These are phyloP conservation scores for Trichocladium antarcticum DNA, from an alignment of 495 filamentous ascomycete species.

Conservation along the genomic window DNA sequence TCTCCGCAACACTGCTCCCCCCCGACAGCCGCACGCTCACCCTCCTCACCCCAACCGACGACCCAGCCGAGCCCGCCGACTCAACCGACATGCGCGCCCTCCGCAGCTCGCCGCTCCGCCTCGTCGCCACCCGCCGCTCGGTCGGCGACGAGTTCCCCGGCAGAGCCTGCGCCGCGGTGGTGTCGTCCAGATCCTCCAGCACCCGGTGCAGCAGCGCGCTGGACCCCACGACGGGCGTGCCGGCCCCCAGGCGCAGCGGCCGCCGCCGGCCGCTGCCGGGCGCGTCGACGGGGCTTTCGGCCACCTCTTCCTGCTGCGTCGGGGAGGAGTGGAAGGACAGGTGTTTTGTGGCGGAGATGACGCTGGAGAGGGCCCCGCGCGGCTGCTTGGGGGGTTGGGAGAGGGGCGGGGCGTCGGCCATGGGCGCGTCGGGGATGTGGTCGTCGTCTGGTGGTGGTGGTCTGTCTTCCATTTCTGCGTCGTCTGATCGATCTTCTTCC, in stretches of 20 bases:
- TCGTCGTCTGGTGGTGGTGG: too few species aligned
- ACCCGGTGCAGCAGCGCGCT: constrained; percentile 24
- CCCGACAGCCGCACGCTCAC: constrained; percentile 9
- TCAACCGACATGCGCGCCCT: background rate
- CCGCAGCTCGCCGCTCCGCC: constrained; percentile 2
- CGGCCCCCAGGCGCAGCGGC: constrained; percentile 19
- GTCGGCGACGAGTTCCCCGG: constrained; percentile 32
- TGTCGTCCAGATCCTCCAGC: constrained; percentile 16
- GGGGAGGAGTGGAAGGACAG: constrained; percentile 4
- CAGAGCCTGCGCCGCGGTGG: background rate
- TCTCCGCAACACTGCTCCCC: constrained; percentile 2
- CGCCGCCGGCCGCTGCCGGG: constrained; percentile 37
- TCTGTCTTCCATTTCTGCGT: background rate
- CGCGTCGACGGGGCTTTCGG: constrained; percentile 38
- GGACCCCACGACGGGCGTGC: constrained; percentile 17
- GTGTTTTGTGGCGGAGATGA: constrained; percentile 7
- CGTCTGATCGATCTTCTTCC: background rate
- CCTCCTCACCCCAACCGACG: background rate
- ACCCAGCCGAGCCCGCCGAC: background rate
- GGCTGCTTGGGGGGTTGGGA: background rate
- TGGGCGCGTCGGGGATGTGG: background rate
- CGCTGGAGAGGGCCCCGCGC: constrained; percentile 7
- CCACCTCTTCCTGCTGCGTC: constrained; percentile 12
- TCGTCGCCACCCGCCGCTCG: constrained; percentile 25
- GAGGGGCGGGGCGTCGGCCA: constrained; percentile 6